These are phyloP conservation scores for Exophiala spinifera DNA, from an alignment of 2,329 filamentous ascomycete species.

Conservation along the genomic window DNA sequence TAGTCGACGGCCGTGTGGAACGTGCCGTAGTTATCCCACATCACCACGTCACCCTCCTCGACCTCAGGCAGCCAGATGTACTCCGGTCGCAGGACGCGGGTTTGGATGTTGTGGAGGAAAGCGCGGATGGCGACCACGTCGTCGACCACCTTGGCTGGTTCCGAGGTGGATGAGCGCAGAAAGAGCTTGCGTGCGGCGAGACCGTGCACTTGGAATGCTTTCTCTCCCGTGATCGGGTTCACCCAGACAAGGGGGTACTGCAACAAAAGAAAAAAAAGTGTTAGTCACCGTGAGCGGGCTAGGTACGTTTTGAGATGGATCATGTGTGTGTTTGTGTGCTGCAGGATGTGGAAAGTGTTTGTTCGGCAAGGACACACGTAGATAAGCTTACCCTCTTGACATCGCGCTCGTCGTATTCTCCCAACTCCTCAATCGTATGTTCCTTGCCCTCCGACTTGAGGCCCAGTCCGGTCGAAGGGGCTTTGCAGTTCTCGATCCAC, in stretches of 20 bases:
- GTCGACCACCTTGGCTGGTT: slow-evolving; percentile 38
- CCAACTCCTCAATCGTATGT: slow-evolving; percentile 38
- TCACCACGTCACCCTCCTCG: slow-evolving; percentile 46
- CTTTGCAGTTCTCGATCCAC: slow-evolving; percentile 45
- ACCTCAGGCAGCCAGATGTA: slow-evolving; percentile 41
- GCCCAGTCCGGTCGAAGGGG: slow-evolving; percentile 42
- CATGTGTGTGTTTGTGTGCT: too few species aligned
- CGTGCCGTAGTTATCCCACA: slow-evolving; percentile 45
- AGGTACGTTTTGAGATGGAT: not conserved
- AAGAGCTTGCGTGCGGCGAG: slow-evolving; percentile 42
- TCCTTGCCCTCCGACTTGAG: slow-evolving; percentile 41
- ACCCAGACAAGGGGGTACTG: slow-evolving; percentile 49
- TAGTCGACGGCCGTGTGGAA: slow-evolving; percentile 48
- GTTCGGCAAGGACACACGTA: too few species aligned
- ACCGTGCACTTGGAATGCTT: slow-evolving; percentile 46
- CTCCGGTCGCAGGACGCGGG: slow-evolving; percentile 43
- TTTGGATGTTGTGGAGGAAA: slow-evolving; percentile 39
- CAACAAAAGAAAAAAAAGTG: too few species aligned
- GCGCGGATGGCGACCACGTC: slow-evolving; percentile 40
- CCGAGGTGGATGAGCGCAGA: slow-evolving; percentile 35
- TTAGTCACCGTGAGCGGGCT: too few species aligned
- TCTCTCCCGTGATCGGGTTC: slow-evolving; percentile 43
- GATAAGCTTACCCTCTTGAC: slow-evolving; percentile 34
- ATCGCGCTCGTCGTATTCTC: slow-evolving; percentile 35
- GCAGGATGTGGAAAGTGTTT: too few species aligned